Conservation (phyloP, 305 asterid species). For the Fraxinus velutina region DNA sequence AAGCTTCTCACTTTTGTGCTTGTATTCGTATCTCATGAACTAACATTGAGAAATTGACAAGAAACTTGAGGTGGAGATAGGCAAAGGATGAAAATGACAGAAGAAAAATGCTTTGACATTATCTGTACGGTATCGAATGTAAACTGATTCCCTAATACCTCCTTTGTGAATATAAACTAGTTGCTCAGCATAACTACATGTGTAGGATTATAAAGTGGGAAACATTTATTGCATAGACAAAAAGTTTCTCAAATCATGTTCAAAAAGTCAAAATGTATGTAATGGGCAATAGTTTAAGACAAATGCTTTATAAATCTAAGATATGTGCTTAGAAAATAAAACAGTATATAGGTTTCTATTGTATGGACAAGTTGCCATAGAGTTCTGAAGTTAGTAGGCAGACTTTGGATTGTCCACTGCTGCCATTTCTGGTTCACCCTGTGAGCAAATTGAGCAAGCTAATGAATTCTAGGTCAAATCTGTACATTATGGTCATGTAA, state of each 20-base stretch:
- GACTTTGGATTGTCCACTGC: neutral
- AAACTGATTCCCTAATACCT: neutral
- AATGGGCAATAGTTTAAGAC: neutral
- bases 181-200: neutral
- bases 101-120: neutral
- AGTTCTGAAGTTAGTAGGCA: neutral
- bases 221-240: neutral
- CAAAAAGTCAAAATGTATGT: neutral
- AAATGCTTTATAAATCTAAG: neutral
- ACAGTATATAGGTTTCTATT: neutral
- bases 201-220: neutral
- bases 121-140: neutral
- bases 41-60: neutral
- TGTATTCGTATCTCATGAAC: neutral
- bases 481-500: neutral
- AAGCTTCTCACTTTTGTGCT: neutral
- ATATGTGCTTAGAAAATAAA: neutral
- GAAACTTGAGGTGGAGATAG: neutral
- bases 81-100: neutral
- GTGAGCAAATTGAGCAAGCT: neutral
- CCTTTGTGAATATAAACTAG: neutral
- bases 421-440: neutral
- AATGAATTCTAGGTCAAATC: neutral
- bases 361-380: neutral
- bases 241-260: neutral